Conservation (phyloP, 805 yeast species). For the Dipodascus geniculatus region DNA sequence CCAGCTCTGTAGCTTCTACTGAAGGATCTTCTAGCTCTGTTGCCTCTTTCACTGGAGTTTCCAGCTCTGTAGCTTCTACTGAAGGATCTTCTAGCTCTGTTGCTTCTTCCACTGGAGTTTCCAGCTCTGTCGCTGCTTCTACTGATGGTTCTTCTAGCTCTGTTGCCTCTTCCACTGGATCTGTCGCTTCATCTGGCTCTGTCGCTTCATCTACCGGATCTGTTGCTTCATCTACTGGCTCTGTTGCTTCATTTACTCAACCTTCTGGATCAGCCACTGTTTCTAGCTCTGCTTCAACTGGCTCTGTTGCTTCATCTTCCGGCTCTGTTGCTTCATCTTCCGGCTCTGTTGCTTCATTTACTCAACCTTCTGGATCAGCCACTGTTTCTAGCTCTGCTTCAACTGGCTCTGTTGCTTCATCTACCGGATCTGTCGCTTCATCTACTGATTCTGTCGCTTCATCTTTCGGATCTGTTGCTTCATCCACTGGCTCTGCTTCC, state of each 20-base stretch:
- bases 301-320: background rate
- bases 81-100: background rate
- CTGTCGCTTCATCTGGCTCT: background rate
- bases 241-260: background rate
- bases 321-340: background rate
- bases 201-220: background rate
- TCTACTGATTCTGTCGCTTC: background rate
- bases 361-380: background rate
- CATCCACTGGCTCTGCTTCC: background rate
- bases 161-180: background rate
- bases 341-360: background rate
- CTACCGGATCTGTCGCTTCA: background rate
- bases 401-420: background rate
- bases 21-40: no score
- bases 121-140: background rate
- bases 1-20: no score
- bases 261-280: background rate
- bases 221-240: background rate
- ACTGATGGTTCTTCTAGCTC: background rate
- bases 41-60: no score
- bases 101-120: background rate
- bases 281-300: constrained; percentile 1
- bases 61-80: no score
- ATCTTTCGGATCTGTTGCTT: background rate
- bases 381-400: background rate